A percentile compares a stretch with the other conserved stretches of the same genome.
phyloP scores from a whole-genome alignment of 176 grass and related monocot species.

The Avena sativa region DNA sequence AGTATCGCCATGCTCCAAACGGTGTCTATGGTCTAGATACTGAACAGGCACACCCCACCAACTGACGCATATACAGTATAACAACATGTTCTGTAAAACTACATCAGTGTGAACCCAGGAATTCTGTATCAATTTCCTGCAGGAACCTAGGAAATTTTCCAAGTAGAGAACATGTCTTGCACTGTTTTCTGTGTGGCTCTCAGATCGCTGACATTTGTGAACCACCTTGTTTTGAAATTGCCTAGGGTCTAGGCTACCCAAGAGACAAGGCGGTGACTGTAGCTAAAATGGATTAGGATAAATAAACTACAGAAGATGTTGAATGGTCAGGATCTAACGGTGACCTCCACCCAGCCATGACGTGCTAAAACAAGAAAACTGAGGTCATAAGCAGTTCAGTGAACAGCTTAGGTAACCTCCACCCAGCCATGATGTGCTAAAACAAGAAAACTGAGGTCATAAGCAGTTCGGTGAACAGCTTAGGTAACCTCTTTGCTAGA shows the following conservation, averaged over 20 bases:
- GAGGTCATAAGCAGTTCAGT: slow-evolving; percentile 11
- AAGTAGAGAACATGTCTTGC: background rate
- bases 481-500: background rate
- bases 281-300: background rate
- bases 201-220: background rate
- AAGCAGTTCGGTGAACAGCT: slow-evolving; percentile 1
- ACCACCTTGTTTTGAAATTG: background rate
- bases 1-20: slow-evolving; percentile 6
- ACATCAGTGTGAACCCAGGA: background rate
- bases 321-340: background rate
- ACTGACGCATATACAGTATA: background rate
- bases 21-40: background rate
- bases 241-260: background rate
- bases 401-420: background rate
- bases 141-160: background rate
- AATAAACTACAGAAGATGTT: slow-evolving; percentile 11
- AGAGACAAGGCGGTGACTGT: slow-evolving; percentile 4
- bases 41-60: background rate
- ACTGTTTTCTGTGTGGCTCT: background rate
- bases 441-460: slow-evolving; percentile 18
- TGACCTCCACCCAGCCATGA: background rate
- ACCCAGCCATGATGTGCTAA: background rate
- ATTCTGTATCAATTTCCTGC: background rate
- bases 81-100: background rate
- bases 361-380: slow-evolving; percentile 6